These are phyloP conservation scores for Colletotrichum sp. DNA, from an alignment of 2,329 filamentous ascomycete species.

Conservation along the genomic window DNA sequence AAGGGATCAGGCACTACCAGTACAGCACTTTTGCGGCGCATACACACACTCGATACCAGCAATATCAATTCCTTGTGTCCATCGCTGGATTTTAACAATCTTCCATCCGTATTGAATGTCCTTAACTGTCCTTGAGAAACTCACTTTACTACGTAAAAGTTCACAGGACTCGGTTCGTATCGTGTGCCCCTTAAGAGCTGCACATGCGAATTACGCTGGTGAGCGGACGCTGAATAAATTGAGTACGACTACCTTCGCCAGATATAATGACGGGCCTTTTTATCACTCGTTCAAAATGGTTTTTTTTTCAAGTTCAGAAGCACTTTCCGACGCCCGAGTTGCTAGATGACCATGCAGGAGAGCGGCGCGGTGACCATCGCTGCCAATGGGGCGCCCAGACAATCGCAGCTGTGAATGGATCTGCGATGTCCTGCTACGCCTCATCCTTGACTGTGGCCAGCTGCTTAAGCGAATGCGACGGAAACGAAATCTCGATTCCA, in stretches of 20 bases:
- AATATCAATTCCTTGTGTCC: neutral
- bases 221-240: neutral
- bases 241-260: neutral
- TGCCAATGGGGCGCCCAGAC: neutral
- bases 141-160: neutral
- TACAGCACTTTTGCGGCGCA: neutral
- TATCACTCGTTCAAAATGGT: neutral
- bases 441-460: neutral
- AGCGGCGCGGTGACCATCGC: neutral
- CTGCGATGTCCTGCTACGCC: neutral
- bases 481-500: neutral
- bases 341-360: neutral
- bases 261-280: rapidly evolving
- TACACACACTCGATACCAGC: neutral
- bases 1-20: neutral
- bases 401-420: neutral
- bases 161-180: neutral
- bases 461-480: neutral
- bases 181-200: neutral
- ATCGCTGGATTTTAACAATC: rapidly evolving
- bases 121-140: neutral
- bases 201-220: neutral
- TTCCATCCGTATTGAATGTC: rapidly evolving
- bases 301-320: neutral
- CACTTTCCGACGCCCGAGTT: neutral